These are phyloP conservation scores for Coix lacrymajobi DNA, from an alignment of 176 grass and related monocot species.

Conservation along the genomic window DNA sequence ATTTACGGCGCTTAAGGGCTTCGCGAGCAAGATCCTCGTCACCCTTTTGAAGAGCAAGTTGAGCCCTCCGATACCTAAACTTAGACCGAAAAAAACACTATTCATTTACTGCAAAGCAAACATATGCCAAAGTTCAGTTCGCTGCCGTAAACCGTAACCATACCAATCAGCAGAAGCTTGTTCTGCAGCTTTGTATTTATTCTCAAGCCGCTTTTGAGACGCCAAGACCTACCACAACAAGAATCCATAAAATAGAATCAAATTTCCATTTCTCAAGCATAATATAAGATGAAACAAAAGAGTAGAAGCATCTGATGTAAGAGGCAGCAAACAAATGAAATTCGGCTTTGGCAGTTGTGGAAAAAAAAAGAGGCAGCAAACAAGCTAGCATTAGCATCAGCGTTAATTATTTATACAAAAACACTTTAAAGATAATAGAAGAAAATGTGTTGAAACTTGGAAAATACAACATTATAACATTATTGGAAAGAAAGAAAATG, in stretches of 20 bases:
- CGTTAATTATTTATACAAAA: background rate
- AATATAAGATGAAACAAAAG: background rate
- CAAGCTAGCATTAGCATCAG: background rate
- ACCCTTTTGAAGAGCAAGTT: constrained; percentile 94
- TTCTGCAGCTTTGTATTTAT: constrained; percentile 92
- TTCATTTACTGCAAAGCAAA: constrained; percentile 18
- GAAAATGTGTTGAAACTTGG: background rate
- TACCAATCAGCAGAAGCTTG: constrained; percentile 90
- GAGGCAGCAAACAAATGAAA: background rate
- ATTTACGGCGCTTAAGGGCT: constrained; percentile 97
- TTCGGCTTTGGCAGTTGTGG: too few relatives aligned
- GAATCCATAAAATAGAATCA: background rate
- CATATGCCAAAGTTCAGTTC: background rate
- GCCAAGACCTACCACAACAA: constrained; percentile 75
- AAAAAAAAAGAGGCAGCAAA: background rate
- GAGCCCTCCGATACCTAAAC: constrained; percentile 82
- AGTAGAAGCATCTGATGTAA: background rate
- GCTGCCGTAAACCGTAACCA: constrained; percentile 19
- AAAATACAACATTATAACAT: background rate
- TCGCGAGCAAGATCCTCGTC: constrained; percentile 98
- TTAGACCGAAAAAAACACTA: background rate
- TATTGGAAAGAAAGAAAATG: background rate
- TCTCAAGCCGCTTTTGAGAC: constrained; percentile 88
- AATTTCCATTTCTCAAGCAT: background rate
- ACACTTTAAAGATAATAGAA: background rate